These are phyloP conservation scores for Cyclospora cayetanensis DNA, from an alignment of 169 alveolate genomes.

Conservation along the genomic window DNA sequence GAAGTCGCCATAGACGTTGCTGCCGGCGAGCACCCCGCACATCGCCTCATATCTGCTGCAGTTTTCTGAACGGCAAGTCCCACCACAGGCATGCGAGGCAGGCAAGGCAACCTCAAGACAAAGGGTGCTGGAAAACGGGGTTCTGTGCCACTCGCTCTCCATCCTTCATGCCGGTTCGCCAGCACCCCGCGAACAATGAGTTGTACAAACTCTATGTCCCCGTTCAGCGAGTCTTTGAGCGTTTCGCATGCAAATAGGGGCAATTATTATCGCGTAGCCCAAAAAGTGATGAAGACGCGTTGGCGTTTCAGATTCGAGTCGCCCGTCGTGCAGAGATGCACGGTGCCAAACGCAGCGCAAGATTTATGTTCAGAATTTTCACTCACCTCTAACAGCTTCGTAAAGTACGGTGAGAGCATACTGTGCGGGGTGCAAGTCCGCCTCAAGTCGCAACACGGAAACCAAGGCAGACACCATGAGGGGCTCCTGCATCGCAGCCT, in stretches of 20 bases:
- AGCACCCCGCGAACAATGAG: too few species aligned
- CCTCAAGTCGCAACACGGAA: constrained; percentile 20
- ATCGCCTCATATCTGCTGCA: constrained; percentile 63
- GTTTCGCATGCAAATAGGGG: too few species aligned
- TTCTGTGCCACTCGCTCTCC: background rate
- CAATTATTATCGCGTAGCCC: too few species aligned
- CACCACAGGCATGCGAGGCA: background rate
- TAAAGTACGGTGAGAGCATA: constrained; percentile 66
- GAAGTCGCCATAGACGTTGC: constrained; percentile 49
- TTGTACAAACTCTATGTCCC: too few species aligned
- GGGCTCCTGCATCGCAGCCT: constrained; percentile 55
- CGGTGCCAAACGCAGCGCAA: too few species aligned
- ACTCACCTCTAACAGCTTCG: constrained; percentile 69
- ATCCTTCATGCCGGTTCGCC: background rate
- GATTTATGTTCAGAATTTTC: background rate
- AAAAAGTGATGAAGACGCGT: background rate
- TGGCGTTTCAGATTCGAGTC: background rate
- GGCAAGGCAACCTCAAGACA: background rate
- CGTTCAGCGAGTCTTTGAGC: too few species aligned
- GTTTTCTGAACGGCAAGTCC: constrained; percentile 34
- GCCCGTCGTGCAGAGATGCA: background rate
- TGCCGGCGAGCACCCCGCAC: background rate
- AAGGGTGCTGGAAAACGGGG: background rate
- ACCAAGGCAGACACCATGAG: background rate
- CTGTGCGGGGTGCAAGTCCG: constrained; percentile 57